Percentiles rank a stretch among this genome's conserved stretches.
Conservation (phyloP, 73 alveolate genomes). For the Loxodes magnus region DNA sequence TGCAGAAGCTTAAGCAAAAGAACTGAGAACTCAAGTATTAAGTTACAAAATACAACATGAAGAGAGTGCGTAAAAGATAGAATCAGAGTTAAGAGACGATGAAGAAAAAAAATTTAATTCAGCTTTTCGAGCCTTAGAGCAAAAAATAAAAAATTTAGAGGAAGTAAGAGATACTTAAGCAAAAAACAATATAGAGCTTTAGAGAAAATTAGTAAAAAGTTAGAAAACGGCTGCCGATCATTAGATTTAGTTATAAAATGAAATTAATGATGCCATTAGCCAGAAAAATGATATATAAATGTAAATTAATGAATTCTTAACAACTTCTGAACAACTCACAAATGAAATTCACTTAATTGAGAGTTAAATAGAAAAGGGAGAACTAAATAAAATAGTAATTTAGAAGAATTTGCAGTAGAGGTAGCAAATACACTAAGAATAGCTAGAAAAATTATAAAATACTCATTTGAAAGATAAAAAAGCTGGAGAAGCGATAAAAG, state of each 20-base stretch:
- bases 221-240: conserved; percentile 5
- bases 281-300: no score
- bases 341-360: no score
- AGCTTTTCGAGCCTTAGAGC: not conserved
- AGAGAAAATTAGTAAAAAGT: not conserved
- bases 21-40: not conserved
- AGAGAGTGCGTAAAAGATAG: not conserved
- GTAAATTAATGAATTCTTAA: no score
- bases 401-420: no score
- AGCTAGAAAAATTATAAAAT: no score
- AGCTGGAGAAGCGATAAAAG: no score
- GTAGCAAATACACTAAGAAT: no score
- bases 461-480: no score
- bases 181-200: not conserved
- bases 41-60: not conserved
- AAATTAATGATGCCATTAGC: no score
- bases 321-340: no score
- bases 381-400: no score
- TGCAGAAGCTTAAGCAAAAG: not conserved
- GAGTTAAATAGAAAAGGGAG: no score
- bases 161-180: not conserved
- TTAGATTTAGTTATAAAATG: not conserved
- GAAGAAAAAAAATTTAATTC: not conserved
- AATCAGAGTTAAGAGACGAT: conserved; percentile 1
- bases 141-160: not conserved